Percentiles rank a stretch among this genome's conserved stretches.
Evolutionary conservation across 352 stramenopile genomes (phyloP).

Genomic region (Globisporangium viniferum): DNA sequence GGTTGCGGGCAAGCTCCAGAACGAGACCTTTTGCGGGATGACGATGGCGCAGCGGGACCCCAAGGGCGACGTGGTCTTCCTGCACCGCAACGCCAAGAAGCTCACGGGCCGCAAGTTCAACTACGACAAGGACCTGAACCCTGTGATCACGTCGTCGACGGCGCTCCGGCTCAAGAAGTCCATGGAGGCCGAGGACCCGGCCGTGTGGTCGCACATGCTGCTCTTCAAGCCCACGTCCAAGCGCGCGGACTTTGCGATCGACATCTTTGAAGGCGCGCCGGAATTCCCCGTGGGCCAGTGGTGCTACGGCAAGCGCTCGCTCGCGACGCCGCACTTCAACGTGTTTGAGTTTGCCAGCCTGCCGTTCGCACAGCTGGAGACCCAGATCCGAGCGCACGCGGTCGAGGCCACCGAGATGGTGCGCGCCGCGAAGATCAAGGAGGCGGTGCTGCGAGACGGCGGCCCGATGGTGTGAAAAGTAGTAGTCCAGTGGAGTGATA

Average conservation of each 20-base stretch:
- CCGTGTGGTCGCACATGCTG: conserved; percentile 69
- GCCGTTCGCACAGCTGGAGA: conserved; percentile 28
- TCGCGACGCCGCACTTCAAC: conserved; percentile 34
- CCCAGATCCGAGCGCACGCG: conserved; percentile 24
- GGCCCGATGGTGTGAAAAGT: not conserved
- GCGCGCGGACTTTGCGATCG: conserved; percentile 43
- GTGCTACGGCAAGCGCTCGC: conserved; percentile 45
- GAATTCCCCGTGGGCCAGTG: conserved; percentile 42
- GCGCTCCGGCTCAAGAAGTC: not conserved
- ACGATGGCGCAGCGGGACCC: conserved; percentile 43
- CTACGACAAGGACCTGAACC: conserved; percentile 1
- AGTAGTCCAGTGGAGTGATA: not conserved
- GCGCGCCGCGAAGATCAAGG: conserved; percentile 3
- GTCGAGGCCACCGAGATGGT: conserved; percentile 21
- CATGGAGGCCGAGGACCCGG: conserved; percentile 32
- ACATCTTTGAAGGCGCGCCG: conserved; percentile 37
- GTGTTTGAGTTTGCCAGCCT: conserved; percentile 22
- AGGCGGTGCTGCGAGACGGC: not conserved
- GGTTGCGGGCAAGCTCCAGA: conserved; percentile 31
- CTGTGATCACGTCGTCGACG: not conserved
- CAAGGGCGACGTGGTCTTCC: conserved; percentile 32
- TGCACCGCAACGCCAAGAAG: conserved; percentile 54
- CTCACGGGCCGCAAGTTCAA: conserved; percentile 25
- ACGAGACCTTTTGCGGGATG: conserved; percentile 52
- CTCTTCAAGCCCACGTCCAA: conserved; percentile 51